Evolutionary conservation across 2,329 filamentous ascomycete genomes (phyloP), one percentile per base, ranked within the genome.

Genomic region (Pyricularia grisea): DNA sequence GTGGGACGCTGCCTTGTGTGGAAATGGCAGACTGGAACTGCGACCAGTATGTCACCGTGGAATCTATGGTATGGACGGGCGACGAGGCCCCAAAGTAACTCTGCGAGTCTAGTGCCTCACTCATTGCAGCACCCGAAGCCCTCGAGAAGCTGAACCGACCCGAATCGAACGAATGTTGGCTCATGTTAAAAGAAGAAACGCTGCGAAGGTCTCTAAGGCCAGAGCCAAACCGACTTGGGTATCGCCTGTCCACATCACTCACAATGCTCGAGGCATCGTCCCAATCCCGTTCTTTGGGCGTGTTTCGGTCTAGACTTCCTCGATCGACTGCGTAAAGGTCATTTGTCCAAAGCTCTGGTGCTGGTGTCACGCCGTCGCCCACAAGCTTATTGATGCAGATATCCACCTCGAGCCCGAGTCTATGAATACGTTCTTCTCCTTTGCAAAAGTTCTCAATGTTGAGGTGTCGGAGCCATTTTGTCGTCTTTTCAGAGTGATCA

Each of bases 341-440:
- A 75, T 93, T 97, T 0, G 93, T 93, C 93, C 93, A 97, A 2
- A 98, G 81, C 70, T 96, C 92, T 31, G 67, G 30, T 9, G 58
- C 60, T 4, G 67, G 67, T 0, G 20, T 61, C 10, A 23, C 23
- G 11, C 67, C 67, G n/a, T 68, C 67, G 31, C 92, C 93, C 33
- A 97, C 90, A 9, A 98, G 83, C 76, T 93, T 93, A 73, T 88
- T 90, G 72, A 97, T 90, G 75, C 93, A 97, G 71, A 88, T 91
- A 74, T 94, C 91, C 31, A 98, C 87, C 77, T 98, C 95, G 72
- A 93, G 91, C 76, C 91, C 95, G 78, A 99, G 95, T 12, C 94
- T 89, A 77, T 98, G 95, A 50, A 99, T 94, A 67, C 95, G 84
- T 79, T 99, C 95, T 77, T 99, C 95, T 6, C 94, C 95, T 73